phyloP scores from a whole-genome alignment of 257 asterid species.

The Primulina tabacum region DNA sequence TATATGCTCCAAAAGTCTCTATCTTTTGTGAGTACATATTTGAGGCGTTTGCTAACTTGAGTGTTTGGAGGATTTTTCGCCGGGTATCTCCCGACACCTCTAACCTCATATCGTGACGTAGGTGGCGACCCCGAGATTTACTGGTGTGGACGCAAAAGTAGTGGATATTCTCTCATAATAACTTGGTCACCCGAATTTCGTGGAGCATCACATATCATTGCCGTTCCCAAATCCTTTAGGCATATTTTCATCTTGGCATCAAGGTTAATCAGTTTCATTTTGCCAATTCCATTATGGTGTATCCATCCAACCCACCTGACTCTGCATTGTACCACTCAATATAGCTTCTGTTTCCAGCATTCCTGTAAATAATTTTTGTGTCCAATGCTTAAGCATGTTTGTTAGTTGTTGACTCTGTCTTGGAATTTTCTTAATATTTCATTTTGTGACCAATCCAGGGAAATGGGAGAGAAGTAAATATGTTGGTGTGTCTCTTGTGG shows the following conservation, averaged over 20 bases:
- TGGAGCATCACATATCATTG: too few relatives aligned
- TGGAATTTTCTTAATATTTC: not conserved
- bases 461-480: slow-evolving; percentile 91
- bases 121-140: too few relatives aligned
- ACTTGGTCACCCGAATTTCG: too few relatives aligned
- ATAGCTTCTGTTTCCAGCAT: not conserved
- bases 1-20: too few relatives aligned
- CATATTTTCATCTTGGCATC: not conserved
- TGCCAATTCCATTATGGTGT: not conserved
- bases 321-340: not conserved
- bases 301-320: not conserved
- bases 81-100: too few relatives aligned
- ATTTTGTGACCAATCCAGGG: slow-evolving; percentile 38
- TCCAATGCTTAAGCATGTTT: not conserved
- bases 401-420: not conserved
- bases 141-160: too few relatives aligned
- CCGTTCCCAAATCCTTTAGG: not conserved
- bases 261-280: not conserved
- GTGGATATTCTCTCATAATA: too few relatives aligned
- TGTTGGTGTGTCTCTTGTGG: slow-evolving; percentile 93
- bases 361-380: not conserved
- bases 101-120: too few relatives aligned
- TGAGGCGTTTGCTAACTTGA: too few relatives aligned
- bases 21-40: too few relatives aligned
- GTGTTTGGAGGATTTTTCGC: too few relatives aligned